Conservation (phyloP, 2,329 filamentous ascomycete species). For the Chaetothyriales sp. region DNA sequence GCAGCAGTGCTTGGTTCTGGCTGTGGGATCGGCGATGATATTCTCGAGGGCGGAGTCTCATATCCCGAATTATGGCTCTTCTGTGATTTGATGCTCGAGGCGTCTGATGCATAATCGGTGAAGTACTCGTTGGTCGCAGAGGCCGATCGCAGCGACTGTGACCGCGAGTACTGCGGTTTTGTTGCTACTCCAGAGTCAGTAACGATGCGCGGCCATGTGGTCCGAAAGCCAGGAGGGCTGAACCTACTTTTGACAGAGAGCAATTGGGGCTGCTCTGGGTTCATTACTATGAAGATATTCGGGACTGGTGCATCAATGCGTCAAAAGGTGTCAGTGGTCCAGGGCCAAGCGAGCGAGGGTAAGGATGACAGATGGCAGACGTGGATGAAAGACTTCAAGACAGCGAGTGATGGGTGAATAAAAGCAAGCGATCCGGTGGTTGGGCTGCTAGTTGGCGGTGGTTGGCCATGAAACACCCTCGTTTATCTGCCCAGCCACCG, state of each 20-base stretch:
- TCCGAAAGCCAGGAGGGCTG: conserved; percentile 8
- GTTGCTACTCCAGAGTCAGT: conserved; percentile 18
- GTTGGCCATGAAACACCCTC: not conserved
- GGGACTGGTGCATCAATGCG: conserved; percentile 7
- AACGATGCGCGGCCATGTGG: not conserved
- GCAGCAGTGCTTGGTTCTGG: conserved; percentile 10
- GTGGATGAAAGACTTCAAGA: not conserved
- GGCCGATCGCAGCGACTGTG: conserved; percentile 32
- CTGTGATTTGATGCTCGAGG: conserved; percentile 22
- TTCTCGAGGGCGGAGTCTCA: conserved; percentile 29
- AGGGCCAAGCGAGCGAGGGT: not conserved
- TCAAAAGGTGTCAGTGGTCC: not conserved
- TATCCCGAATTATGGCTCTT: conserved; percentile 25
- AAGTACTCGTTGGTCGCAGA: conserved; percentile 36
- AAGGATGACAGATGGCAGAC: not conserved
- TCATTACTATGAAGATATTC: conserved; percentile 18
- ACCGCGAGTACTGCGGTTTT: conserved; percentile 30
- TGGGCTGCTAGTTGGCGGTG: conserved; percentile 13
- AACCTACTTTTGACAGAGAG: conserved; percentile 22
- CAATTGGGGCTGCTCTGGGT: conserved; percentile 15
- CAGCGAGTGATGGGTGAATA: conserved; percentile 6
- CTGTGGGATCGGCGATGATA: conserved; percentile 14
- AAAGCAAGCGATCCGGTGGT: conserved; percentile 13
- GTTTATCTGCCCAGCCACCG: not conserved
- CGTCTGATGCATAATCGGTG: conserved; percentile 27